These are phyloP conservation scores for Ettlia oleoabundans DNA, from an alignment of 139 green algal species.

Conservation along the genomic window DNA sequence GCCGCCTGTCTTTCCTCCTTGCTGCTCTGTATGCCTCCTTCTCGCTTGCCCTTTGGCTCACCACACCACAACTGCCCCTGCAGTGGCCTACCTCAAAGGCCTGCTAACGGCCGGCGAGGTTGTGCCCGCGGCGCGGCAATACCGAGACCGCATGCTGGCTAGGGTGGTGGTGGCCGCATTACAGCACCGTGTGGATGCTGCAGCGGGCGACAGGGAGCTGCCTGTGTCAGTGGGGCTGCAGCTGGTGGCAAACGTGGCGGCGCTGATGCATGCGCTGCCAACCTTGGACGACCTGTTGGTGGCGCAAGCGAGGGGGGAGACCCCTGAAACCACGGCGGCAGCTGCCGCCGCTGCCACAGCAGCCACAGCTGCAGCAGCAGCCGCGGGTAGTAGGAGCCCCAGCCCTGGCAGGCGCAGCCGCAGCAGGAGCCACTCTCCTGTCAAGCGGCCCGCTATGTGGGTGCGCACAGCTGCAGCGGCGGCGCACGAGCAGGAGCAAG, in stretches of 20 bases:
- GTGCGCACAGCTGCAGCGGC: not conserved
- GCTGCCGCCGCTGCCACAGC: not conserved
- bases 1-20: too few species aligned
- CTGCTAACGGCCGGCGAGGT: constrained; percentile 71
- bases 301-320: constrained; percentile 33
- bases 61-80: not conserved
- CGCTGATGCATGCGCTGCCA: constrained; percentile 39
- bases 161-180: constrained; percentile 44
- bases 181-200: constrained; percentile 33
- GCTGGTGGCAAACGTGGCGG: constrained; percentile 57
- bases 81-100: constrained; percentile 55
- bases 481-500: not conserved
- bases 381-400: not conserved
- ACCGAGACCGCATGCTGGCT: constrained; percentile 61
- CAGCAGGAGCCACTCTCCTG: constrained; percentile 23
- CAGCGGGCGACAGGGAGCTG: not conserved
- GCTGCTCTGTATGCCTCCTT: not conserved
- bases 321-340: not conserved
- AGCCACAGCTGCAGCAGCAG: not conserved
- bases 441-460: not conserved
- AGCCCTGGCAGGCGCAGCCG: constrained; percentile 18
- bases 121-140: constrained; percentile 49
- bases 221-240: constrained; percentile 49
- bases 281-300: constrained; percentile 65
- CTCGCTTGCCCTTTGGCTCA: not conserved